phyloP scores from a whole-genome alignment of 2,329 filamentous ascomycete species.

The Colletotrichum higginsianum region DNA sequence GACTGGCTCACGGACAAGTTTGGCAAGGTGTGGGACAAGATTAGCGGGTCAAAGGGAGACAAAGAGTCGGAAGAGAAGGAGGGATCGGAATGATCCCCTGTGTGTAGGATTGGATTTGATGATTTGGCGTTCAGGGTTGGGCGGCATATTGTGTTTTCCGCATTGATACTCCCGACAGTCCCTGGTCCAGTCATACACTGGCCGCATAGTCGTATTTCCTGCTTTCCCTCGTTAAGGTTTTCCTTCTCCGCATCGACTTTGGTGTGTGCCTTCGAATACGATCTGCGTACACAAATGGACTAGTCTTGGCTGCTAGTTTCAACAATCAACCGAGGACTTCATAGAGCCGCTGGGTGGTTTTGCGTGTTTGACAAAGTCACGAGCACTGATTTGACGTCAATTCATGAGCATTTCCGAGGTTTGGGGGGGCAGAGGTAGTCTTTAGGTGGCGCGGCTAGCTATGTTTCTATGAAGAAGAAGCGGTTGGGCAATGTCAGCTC shows the following conservation, averaged over 20 bases:
- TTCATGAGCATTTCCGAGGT: background rate
- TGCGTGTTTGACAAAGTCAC: too few species aligned
- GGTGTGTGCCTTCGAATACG: background rate
- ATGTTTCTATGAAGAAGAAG: background rate
- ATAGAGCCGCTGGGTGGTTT: background rate
- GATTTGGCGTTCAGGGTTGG: constrained; percentile 32
- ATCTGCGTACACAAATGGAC: background rate
- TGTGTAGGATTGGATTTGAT: constrained; percentile 6
- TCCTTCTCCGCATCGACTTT: too few species aligned
- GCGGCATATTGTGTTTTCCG: constrained; percentile 23
- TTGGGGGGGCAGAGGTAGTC: background rate
- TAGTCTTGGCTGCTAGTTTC: background rate
- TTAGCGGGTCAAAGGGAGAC: constrained; percentile 49
- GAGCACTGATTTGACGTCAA: background rate
- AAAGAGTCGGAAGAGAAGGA: background rate
- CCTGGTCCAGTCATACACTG: background rate
- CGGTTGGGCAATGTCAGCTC: background rate
- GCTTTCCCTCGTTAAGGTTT: too few species aligned
- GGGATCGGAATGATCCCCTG: constrained; percentile 22
- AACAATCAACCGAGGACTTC: too few species aligned
- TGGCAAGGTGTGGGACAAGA: constrained; percentile 61
- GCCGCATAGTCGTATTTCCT: background rate
- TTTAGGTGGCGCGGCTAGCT: background rate
- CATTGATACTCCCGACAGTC: constrained; percentile 31
- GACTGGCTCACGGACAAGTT: constrained; percentile 67